These are phyloP conservation scores for Cryptococcus sp. DNA, from an alignment of 1,284 basidiomycete species.

Conservation along the genomic window DNA sequence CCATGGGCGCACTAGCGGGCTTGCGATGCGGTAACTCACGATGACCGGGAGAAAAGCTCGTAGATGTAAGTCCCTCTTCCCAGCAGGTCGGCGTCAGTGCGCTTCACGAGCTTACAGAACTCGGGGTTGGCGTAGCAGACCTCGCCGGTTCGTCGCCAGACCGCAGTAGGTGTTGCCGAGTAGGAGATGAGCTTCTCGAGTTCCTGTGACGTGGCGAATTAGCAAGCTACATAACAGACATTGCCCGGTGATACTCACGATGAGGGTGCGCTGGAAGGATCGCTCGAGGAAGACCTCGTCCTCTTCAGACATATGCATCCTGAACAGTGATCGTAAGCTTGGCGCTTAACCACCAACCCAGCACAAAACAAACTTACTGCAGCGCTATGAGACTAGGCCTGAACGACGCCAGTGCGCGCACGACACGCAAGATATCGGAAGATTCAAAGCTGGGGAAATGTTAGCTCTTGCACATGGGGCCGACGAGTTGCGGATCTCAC, in stretches of 20 bases:
- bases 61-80: slow-evolving; percentile 79
- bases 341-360: too few relatives aligned
- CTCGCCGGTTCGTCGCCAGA: slow-evolving; percentile 96
- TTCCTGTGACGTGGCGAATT: slow-evolving; percentile 58
- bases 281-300: slow-evolving; percentile 94
- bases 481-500: slow-evolving; percentile 49
- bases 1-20: background rate
- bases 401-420: slow-evolving; percentile 89
- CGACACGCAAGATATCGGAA: slow-evolving; percentile 88
- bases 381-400: slow-evolving; percentile 92
- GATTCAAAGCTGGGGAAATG: slow-evolving; percentile 76
- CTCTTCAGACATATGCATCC: slow-evolving; percentile 84
- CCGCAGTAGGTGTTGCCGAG: slow-evolving; percentile 98
- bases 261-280: slow-evolving; percentile 86
- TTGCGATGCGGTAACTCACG: slow-evolving; percentile 38
- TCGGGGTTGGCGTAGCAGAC: slow-evolving; percentile 94
- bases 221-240: background rate
- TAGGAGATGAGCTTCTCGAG: slow-evolving; percentile 95
- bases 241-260: slow-evolving; percentile 62
- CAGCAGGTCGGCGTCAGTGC: slow-evolving; percentile 77
- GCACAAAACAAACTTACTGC: slow-evolving; percentile 57
- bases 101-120: slow-evolving; percentile 90
- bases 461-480: slow-evolving; percentile 10
- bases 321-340: slow-evolving; percentile 10
- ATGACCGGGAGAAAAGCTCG: slow-evolving; percentile 85